A percentile compares a stretch with the other conserved stretches of the same genome.
These are phyloP conservation scores for Euptelea pleiosperma DNA, from an alignment of 164 flowering plant genomes.

Conservation along the genomic window DNA sequence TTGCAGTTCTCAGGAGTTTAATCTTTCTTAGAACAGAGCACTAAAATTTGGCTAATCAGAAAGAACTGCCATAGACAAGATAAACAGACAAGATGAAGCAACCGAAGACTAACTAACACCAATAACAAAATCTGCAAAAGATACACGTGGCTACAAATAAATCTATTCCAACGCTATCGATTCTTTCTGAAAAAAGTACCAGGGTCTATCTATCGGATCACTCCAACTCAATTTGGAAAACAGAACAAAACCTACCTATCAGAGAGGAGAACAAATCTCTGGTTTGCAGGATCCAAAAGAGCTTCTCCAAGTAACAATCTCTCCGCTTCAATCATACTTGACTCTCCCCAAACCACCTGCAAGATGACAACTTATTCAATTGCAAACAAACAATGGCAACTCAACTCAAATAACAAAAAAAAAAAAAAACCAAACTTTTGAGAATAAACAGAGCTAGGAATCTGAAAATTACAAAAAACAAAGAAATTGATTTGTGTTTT, in stretches of 20 bases:
- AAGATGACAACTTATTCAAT: conserved; percentile 17
- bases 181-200: no score
- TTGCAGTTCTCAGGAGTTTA: neutral
- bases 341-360: conserved; percentile 91
- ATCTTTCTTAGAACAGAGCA: neutral
- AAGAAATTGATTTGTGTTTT: neutral
- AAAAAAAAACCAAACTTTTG: no score
- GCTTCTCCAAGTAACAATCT: conserved; percentile 68
- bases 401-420: no score
- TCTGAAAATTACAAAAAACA: neutral
- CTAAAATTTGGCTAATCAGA: no score
- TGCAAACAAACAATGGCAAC: neutral
- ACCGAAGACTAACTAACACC: no score
- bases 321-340: conserved; percentile 92
- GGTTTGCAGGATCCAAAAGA: conserved; percentile 82
- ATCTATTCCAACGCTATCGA: no score
- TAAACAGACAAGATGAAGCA: no score
- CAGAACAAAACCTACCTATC: conserved; percentile 56
- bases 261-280: conserved; percentile 87
- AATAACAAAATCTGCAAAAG: no score
- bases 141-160: no score
- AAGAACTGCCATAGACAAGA: no score
- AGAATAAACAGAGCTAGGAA: no score
- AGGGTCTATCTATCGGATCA: no score
- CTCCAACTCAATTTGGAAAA: neutral